phyloP scores from a whole-genome alignment of 2,329 filamentous ascomycete species.

The Neopestalotiopsis clavispora region DNA sequence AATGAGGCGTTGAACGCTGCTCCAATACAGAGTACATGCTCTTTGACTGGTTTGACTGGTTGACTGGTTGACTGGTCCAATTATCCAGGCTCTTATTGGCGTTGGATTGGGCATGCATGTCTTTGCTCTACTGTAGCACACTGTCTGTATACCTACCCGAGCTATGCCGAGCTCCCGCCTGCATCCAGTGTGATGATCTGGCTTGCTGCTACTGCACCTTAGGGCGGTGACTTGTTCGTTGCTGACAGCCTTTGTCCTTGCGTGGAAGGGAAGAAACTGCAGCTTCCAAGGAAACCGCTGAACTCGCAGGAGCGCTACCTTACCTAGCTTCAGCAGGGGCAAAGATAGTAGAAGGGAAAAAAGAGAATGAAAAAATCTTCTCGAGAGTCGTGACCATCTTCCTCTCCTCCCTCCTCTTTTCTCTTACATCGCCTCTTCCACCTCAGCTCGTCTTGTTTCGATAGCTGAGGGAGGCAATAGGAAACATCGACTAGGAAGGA shows the following conservation, averaged over 20 bases:
- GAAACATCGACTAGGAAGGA: not conserved
- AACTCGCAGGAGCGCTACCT: conserved; percentile 14
- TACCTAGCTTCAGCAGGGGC: conserved; percentile 4
- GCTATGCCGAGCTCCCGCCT: not conserved
- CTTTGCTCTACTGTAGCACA: not conserved
- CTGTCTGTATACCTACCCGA: not conserved
- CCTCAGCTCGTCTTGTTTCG: conserved; percentile 1
- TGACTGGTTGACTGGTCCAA: not conserved
- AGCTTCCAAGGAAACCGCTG: conserved; percentile 18
- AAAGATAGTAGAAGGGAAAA: not conserved
- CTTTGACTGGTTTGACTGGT: no score
- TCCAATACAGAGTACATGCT: not conserved
- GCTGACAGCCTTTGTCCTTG: conserved; percentile 15
- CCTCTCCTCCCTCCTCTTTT: not conserved
- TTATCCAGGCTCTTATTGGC: not conserved
- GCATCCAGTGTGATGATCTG: not conserved
- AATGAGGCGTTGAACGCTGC: not conserved
- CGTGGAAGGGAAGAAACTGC: not conserved
- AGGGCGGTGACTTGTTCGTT: conserved; percentile 17
- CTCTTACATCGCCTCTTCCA: not conserved
- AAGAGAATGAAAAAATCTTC: conserved; percentile 6
- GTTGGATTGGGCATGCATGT: not conserved
- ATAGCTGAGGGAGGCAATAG: conserved; percentile 7
- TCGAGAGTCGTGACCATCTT: not conserved
- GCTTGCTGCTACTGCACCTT: conserved; percentile 5